Percentiles rank a stretch among this genome's conserved stretches.
These are phyloP conservation scores for Suillus subalutaceus DNA, from an alignment of 768 basidiomycete species.

Conservation along the genomic window DNA sequence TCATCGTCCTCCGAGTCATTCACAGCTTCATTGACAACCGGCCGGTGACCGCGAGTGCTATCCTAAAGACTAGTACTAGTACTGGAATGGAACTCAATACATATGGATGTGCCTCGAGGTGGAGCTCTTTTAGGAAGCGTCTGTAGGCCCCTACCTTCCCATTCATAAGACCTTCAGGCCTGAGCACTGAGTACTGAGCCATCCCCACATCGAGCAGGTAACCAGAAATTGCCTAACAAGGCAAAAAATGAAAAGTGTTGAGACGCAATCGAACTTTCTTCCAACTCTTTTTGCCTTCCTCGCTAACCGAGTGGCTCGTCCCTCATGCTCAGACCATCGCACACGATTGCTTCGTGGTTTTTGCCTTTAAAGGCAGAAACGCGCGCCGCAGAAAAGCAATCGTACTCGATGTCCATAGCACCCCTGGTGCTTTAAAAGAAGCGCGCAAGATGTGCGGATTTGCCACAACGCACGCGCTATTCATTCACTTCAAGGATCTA, in stretches of 20 bases:
- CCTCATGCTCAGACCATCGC: slow-evolving; percentile 19
- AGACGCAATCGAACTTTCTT: not conserved
- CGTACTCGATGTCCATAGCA: slow-evolving; percentile 21
- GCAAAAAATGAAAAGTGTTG: not conserved
- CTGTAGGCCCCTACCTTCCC: too few species aligned
- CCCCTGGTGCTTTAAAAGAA: slow-evolving; percentile 26
- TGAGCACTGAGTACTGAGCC: too few species aligned
- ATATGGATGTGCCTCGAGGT: not conserved
- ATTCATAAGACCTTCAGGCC: too few species aligned
- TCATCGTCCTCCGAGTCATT: not conserved
- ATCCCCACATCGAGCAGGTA: too few species aligned
- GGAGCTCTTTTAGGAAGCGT: too few species aligned
- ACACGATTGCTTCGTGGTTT: slow-evolving; percentile 27
- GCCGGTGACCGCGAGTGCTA: not conserved
- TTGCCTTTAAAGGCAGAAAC: slow-evolving; percentile 19
- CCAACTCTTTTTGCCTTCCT: not conserved
- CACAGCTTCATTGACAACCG: not conserved
- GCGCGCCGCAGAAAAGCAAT: slow-evolving; percentile 32
- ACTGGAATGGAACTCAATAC: not conserved
- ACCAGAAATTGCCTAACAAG: slow-evolving; percentile 1
- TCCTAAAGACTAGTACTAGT: not conserved
- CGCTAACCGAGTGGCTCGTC: slow-evolving; percentile 5
- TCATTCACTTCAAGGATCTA: slow-evolving; percentile 1
- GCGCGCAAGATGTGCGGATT: slow-evolving; percentile 11
- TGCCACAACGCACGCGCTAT: slow-evolving; percentile 5